Percentiles rank a stretch among this genome's conserved stretches.
phyloP scores from a whole-genome alignment of 75 land plant genomes.

The Pinus albicaulis region DNA sequence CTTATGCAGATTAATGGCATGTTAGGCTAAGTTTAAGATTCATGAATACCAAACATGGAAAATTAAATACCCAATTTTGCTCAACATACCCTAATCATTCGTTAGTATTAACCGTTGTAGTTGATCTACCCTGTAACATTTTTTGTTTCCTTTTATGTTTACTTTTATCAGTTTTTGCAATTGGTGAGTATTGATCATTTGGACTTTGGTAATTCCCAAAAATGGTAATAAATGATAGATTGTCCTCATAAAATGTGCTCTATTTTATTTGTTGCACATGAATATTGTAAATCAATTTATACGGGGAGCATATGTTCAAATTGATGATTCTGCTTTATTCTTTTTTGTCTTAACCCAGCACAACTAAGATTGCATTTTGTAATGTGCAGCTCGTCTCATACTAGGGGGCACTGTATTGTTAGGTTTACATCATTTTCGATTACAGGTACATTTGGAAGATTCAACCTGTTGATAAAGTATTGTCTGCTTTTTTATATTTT shows the following conservation, averaged over 20 bases:
- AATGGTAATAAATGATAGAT: neutral
- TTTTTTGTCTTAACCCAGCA: neutral
- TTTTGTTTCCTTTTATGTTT: neutral
- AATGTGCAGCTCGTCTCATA: slow-evolving; percentile 58
- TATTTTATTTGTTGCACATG: neutral
- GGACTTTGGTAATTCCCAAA: neutral
- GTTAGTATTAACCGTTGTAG: neutral
- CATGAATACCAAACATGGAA: neutral
- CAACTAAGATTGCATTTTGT: neutral
- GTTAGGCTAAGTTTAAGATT: neutral
- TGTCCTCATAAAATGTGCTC: neutral
- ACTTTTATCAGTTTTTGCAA: neutral
- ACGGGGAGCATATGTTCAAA: neutral
- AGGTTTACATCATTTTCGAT: slow-evolving; percentile 51
- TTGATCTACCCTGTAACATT: neutral
- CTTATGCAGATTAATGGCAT: neutral
- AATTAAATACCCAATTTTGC: neutral
- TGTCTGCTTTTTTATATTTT: neutral
- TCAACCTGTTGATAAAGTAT: neutral
- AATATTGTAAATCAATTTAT: neutral
- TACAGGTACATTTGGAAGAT: slow-evolving; percentile 43
- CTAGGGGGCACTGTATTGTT: slow-evolving; percentile 51
- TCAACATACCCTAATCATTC: neutral
- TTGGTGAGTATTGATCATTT: neutral
- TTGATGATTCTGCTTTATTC: neutral